phyloP scores from a whole-genome alignment of 805 yeast species.

The Scheffersomyces lignosus region DNA sequence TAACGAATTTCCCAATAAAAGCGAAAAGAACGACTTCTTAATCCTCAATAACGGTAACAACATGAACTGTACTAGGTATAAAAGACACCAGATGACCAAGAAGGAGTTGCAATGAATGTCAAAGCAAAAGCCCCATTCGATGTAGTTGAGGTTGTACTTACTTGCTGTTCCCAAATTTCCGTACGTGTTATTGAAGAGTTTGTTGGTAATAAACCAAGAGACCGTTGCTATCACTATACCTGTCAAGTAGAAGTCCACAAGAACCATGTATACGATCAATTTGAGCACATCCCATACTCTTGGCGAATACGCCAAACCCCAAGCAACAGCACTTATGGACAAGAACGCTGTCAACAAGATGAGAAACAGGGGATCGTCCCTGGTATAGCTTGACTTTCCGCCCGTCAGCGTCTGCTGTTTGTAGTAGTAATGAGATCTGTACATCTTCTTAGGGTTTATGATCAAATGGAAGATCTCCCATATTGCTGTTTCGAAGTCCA shows the following conservation, averaged over 20 bases:
- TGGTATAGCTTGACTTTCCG: conserved; percentile 69
- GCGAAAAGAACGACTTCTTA: conserved; percentile 60
- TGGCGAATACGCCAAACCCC: conserved; percentile 85
- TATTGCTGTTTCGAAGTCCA: conserved; percentile 88
- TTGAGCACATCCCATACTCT: conserved; percentile 58
- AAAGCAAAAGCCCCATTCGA: conserved; percentile 95
- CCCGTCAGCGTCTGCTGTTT: conserved; percentile 54
- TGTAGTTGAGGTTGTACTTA: conserved; percentile 33
- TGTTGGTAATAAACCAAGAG: conserved; percentile 72
- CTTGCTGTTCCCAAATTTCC: conserved; percentile 18
- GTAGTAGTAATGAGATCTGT: conserved; percentile 70
- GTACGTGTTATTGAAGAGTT: conserved; percentile 48
- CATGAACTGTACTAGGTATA: conserved; percentile 74
- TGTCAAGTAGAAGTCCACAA: conserved; percentile 72
- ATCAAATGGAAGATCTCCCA: conserved; percentile 86
- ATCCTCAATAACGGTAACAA: conserved; percentile 69
- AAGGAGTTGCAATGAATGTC: conserved; percentile 94
- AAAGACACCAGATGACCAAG: conserved; percentile 70
- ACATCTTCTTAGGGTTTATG: conserved; percentile 77
- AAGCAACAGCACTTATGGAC: conserved; percentile 74
- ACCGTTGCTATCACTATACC: conserved; percentile 71
- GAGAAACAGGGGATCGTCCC: conserved; percentile 91
- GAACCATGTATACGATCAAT: conserved; percentile 78
- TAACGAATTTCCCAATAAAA: conserved; percentile 73
- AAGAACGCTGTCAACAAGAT: conserved; percentile 68